Conservation (phyloP, 1,284 basidiomycete genomes). For the Cryptococcus floricola region DNA sequence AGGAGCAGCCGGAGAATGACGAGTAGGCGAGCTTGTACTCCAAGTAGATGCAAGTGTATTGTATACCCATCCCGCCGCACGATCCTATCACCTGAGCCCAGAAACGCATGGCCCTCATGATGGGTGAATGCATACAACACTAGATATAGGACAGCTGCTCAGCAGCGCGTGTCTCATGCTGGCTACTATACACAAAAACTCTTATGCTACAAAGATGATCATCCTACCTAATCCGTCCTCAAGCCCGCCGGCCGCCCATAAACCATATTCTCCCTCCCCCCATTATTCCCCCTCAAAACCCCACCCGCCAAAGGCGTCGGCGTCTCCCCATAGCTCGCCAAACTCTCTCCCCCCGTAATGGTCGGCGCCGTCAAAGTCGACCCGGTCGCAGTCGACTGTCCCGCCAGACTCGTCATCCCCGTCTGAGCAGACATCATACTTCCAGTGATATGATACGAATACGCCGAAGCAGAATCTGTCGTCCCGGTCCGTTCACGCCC, state of each 20-base stretch:
- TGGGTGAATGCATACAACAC: constrained; percentile 1
- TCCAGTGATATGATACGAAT: not conserved
- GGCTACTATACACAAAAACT: too few species aligned
- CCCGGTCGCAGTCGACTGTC: constrained; percentile 2
- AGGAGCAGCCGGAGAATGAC: constrained; percentile 61
- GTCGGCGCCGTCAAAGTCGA: constrained; percentile 17
- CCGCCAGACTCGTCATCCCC: not conserved
- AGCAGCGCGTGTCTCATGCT: too few species aligned
- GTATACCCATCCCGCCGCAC: too few species aligned
- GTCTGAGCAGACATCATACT: constrained; percentile 5
- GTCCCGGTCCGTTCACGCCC: not conserved
- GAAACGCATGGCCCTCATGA: not conserved
- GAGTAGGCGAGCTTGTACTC: constrained; percentile 27
- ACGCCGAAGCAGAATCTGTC: constrained; percentile 3
- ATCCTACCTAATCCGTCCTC: not conserved
- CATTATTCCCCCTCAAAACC: not conserved
- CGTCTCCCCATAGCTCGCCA: constrained; percentile 21
- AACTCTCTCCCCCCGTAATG: constrained; percentile 15
- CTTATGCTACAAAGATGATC: not conserved
- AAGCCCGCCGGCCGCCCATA: constrained; percentile 7
- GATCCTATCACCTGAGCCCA: too few species aligned
- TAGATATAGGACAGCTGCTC: not conserved
- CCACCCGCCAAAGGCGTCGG: constrained; percentile 12
- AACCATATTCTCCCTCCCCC: constrained; percentile 7
- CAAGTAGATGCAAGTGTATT: not conserved